Conservation (phyloP, 768 basidiomycete species). For the Rhodotorula paludigena region DNA sequence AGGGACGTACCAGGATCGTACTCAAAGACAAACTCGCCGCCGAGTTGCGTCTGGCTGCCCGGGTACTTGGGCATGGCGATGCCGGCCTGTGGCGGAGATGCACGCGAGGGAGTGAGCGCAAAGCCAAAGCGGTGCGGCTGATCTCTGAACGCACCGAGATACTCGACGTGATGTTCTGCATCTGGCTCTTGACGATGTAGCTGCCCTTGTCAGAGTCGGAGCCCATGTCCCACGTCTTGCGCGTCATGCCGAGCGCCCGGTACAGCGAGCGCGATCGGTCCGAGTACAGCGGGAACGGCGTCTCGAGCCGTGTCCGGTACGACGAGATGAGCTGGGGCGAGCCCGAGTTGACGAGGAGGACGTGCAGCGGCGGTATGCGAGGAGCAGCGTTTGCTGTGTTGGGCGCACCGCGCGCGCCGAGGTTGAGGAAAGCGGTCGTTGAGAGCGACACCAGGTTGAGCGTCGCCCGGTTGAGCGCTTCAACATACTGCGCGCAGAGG, state of each 20-base stretch:
- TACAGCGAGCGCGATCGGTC: constrained; percentile 70
- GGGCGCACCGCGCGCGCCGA: neutral
- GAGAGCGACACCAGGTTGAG: constrained; percentile 12
- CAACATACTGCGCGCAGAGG: constrained; percentile 30
- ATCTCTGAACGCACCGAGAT: constrained; percentile 10
- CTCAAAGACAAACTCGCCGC: constrained; percentile 38
- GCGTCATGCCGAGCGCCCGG: constrained; percentile 68
- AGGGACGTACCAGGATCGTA: neutral
- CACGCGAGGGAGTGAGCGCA: neutral
- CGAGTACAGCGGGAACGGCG: constrained; percentile 70
- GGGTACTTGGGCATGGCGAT: constrained; percentile 29
- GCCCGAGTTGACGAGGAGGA: constrained; percentile 31
- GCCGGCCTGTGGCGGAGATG: constrained; percentile 4
- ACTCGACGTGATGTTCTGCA: constrained; percentile 19
- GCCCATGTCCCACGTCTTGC: constrained; percentile 53
- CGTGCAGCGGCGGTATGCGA: constrained; percentile 24
- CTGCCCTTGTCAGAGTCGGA: constrained; percentile 54
- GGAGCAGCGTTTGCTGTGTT: too few relatives aligned
- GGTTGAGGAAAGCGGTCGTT: neutral
- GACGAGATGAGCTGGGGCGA: constrained; percentile 23
- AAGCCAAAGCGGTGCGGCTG: too few relatives aligned
- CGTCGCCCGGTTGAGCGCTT: constrained; percentile 10
- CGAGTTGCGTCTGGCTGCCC: constrained; percentile 29
- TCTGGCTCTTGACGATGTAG: constrained; percentile 53
- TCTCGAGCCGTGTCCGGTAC: constrained; percentile 49